Base-by-base conservation (phyloP, 2,329 filamentous ascomycete genomes). In the Colletotrichum lini region DNA sequence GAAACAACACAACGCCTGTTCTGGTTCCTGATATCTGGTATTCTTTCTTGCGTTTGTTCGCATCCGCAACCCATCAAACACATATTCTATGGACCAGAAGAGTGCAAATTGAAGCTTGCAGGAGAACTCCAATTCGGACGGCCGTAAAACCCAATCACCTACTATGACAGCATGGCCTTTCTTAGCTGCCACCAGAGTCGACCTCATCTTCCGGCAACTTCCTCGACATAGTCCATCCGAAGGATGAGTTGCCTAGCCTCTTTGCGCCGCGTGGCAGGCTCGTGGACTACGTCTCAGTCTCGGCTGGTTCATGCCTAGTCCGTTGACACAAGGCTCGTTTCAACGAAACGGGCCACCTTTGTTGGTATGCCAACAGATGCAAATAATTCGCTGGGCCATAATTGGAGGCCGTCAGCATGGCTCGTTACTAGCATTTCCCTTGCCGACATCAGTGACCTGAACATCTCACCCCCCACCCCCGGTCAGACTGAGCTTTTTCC, bases 291-390 rank as follows among this genome's bases (percentile, higher is more conserved):
- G n/a, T 26, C 30, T 23, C 16, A 35, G 21, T 8, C 42, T 10
- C 13, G 15, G 26, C 30, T 30, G 7, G 26, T 49, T 44, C 12
- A 35, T 16, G 10, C 52, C 52, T 45, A 57, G 35, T n/a, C 13
- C 9, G 7, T 21, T 12, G 18, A n/a, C 18, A 23, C 4, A 30
- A 61, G 50, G 59, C n/a, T 61, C 35, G 13, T 61, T 61, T 18
- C 30, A 54, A 54, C 52, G 52, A n/a, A 18, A n/a, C 52, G 16
- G 52, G 16, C 18, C 30, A 21, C n/a, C 52, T 54, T 54, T 35
- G 9, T 35, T 2, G n/a, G 52, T 2, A 16, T 54, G 16, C 18
- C 40, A 18, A 40, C 30, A 54, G 35, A 26, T 38, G 26, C 57
- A 10, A 16, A 49, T 35, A 26, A 15, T 13, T 60, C 53, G 35